These are phyloP conservation scores for Schizosaccharomyces octosporus DNA, from an alignment of 805 yeast genomes.

Conservation along the genomic window DNA sequence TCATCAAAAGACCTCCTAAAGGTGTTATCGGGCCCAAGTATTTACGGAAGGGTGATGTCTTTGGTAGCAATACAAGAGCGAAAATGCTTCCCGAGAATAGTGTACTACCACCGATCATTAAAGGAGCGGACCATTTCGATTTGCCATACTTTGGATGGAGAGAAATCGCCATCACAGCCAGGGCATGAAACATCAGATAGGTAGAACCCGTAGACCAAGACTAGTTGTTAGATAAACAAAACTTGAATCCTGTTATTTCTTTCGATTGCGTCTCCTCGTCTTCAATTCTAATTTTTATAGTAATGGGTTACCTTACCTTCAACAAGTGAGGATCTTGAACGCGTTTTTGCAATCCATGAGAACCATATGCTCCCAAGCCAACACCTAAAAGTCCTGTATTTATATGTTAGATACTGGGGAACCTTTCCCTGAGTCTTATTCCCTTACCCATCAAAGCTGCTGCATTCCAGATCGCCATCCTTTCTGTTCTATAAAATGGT, in stretches of 20 bases:
- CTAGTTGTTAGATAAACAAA: not conserved
- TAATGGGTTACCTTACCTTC: not conserved
- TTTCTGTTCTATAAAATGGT: not conserved
- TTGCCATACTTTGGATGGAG: not conserved
- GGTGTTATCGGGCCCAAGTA: slow-evolving; percentile 1
- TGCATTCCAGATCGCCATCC: not conserved
- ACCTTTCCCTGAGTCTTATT: not conserved
- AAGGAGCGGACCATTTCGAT: not conserved
- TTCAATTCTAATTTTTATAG: not conserved
- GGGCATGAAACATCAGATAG: not conserved
- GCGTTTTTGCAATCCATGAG: slow-evolving; percentile 1
- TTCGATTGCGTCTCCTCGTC: not conserved
- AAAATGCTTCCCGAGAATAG: slow-evolving; percentile 2
- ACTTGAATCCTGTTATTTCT: not conserved
- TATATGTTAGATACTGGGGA: not conserved
- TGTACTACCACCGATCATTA: not conserved
- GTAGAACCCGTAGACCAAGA: not conserved
- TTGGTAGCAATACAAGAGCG: not conserved
- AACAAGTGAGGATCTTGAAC: slow-evolving; percentile 1
- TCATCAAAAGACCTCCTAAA: not conserved
- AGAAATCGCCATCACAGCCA: slow-evolving; percentile 1
- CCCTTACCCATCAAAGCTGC: not conserved
- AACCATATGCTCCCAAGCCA: not conserved
- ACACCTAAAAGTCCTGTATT: not conserved
- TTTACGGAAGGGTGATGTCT: not conserved